Evolutionary conservation across 2,329 filamentous ascomycete genomes (phyloP), one percentile per base, ranked within the genome.

Genomic region (Thermothelomyces thermophilus): DNA sequence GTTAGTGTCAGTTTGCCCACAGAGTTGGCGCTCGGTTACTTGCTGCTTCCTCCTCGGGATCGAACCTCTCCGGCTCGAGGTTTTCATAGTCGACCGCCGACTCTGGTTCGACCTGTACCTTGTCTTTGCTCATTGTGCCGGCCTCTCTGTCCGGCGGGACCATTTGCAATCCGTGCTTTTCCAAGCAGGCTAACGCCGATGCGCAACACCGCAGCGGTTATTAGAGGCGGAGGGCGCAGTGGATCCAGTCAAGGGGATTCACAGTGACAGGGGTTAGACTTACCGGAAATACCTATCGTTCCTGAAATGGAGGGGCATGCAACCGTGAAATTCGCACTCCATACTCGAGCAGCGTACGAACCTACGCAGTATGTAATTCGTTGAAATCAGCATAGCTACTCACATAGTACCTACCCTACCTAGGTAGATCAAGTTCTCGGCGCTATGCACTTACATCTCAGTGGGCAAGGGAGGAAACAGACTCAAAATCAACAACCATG

Each of bases 41-140:
- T 70, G 75, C 77, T 58, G 72, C 71, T 68, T 82, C 79, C 62
- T 82, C 75, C 49, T 80, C 75, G 1, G 76, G 73, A 1, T 76
- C 64, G 57, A 81, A 78, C 49, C 60, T 68, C 41, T 62, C 66
- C 55, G 41, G 33, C 24, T 49, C 34, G 9, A 10, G 26, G 13
- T 66, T 63, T 2, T 66, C 63, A 16, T 67, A 57, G 3, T 55
- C 56, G 2, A 58, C 54, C 5, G 54, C 42, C 13, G 13, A 14
- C 33, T 35, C 44, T 26, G 33, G 13, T 11, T 35, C 40, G 3
- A 31, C 45, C 28, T 44, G 33, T 16, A 40, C 14, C 30, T 33
- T 46, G n/a, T 51, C 44, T 28, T 46, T 26, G 24, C 26, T 31
- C 47, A 28, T 44, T 26, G 48, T 40, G n/a, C n/a, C n/a, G n/a